Percentiles rank a stretch among this genome's conserved stretches.
phyloP scores from a whole-genome alignment of 129 eudicot species.

The Artemisia annua region DNA sequence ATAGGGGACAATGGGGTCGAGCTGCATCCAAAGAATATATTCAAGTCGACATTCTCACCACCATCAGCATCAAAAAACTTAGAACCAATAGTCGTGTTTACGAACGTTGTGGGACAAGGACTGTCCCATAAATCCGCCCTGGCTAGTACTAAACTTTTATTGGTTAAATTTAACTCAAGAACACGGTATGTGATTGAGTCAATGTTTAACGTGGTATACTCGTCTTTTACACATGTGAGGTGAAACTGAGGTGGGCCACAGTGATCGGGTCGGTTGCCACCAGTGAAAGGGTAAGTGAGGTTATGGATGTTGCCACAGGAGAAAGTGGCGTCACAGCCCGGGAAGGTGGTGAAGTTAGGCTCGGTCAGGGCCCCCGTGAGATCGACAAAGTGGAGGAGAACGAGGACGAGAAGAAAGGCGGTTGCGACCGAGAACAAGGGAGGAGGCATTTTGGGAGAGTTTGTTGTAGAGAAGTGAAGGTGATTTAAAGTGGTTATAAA shows the following conservation, averaged over 20 bases:
- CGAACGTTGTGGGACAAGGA: constrained; percentile 47
- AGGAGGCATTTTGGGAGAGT: constrained; percentile 29
- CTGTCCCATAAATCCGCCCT: constrained; percentile 49
- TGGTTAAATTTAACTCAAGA: constrained; percentile 41
- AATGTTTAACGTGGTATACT: constrained; percentile 38
- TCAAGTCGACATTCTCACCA: constrained; percentile 36
- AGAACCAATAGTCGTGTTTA: constrained; percentile 48
- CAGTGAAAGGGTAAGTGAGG: constrained; percentile 63
- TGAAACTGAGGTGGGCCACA: constrained; percentile 65
- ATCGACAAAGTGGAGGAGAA: constrained; percentile 31
- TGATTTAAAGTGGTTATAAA: constrained; percentile 13
- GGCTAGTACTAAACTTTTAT: constrained; percentile 37
- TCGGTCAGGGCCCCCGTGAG: constrained; percentile 31
- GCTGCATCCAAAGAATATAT: constrained; percentile 57
- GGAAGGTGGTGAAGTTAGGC: constrained; percentile 20
- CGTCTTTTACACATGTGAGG: constrained; percentile 41
- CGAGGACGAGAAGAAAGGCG: constrained; percentile 20
- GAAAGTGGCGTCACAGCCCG: constrained; percentile 49
- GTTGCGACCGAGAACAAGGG: constrained; percentile 16
- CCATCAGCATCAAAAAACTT: constrained; percentile 21
- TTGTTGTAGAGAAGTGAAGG: not conserved
- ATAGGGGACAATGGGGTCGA: constrained; percentile 17
- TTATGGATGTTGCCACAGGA: constrained; percentile 51
- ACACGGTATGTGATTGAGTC: constrained; percentile 44
- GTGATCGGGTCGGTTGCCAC: constrained; percentile 53